Evolutionary conservation across 2,329 filamentous ascomycete genomes (phyloP).

Genomic region (Sporothrix variecibatus): DNA sequence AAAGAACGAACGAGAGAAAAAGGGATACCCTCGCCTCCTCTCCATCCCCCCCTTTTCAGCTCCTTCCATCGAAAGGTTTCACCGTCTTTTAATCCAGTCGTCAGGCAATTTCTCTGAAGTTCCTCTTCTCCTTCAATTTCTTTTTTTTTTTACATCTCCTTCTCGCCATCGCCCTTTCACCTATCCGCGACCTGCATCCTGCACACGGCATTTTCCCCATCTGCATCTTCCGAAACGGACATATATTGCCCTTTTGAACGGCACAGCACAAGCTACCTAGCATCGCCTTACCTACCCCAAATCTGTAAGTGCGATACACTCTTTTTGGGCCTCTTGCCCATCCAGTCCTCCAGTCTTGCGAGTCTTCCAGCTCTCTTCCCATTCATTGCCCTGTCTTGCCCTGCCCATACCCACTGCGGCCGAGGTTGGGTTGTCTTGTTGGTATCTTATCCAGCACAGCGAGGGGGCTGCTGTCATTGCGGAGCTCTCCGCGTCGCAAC

Average conservation of each 20-base stretch:
- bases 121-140: neutral
- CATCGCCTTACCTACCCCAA: constrained; percentile 5
- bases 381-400: neutral
- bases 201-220: neutral
- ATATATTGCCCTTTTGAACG: constrained; percentile 19
- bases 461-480: neutral
- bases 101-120: neutral
- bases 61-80: neutral
- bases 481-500: neutral
- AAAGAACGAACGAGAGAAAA: neutral
- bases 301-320: neutral
- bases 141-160: neutral
- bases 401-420: neutral
- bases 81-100: constrained; percentile 14
- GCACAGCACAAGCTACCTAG: neutral
- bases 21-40: constrained; percentile 14
- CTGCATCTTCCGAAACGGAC: constrained; percentile 15
- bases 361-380: neutral
- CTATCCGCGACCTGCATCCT: neutral
- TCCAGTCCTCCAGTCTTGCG: neutral
- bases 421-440: neutral
- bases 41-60: constrained; percentile 4
- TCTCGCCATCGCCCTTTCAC: neutral
- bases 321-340: neutral
- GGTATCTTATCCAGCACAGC: neutral